phyloP scores from a whole-genome alignment of 768 basidiomycete species.

The Collybiopsis confluens region DNA sequence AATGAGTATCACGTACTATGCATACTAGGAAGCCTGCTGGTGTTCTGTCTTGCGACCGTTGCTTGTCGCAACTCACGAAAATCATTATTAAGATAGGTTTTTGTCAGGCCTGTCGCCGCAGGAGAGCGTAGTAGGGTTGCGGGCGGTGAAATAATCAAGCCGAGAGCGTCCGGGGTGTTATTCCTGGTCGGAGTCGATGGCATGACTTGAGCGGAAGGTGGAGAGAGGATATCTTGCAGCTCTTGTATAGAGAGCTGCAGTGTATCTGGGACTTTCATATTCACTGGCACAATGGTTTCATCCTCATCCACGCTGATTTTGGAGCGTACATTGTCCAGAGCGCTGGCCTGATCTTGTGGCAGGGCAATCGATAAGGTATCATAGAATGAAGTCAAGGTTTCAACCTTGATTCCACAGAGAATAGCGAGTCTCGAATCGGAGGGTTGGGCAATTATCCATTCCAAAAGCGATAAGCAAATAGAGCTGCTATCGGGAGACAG shows the following conservation, averaged over 20 bases:
- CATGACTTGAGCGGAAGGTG: constrained; percentile 18
- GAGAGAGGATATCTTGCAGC: constrained; percentile 45
- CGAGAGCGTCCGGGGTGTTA: constrained; percentile 55
- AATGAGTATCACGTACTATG: constrained; percentile 45
- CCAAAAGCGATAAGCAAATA: constrained; percentile 39
- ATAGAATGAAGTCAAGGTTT: constrained; percentile 43
- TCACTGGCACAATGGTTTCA: constrained; percentile 24
- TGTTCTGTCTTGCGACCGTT: constrained; percentile 72
- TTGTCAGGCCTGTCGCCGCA: constrained; percentile 73
- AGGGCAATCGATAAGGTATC: constrained; percentile 13
- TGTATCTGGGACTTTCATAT: constrained; percentile 31
- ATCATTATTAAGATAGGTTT: constrained; percentile 78
- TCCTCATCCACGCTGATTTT: constrained; percentile 39
- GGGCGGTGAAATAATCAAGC: constrained; percentile 67
- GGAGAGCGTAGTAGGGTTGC: constrained; percentile 67
- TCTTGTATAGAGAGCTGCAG: constrained; percentile 43
- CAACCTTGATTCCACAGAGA: constrained; percentile 44
- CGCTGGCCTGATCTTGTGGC: constrained; percentile 2
- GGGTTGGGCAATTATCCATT: constrained; percentile 47
- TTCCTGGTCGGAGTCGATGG: constrained; percentile 55
- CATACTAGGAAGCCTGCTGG: constrained; percentile 81
- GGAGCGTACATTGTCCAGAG: constrained; percentile 18
- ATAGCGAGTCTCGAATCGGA: constrained; percentile 38
- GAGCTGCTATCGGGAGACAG: constrained; percentile 35
- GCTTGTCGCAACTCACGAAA: constrained; percentile 71